Conservation (phyloP, 1,284 basidiomycete species). For the Leucoagaricus sp. region DNA sequence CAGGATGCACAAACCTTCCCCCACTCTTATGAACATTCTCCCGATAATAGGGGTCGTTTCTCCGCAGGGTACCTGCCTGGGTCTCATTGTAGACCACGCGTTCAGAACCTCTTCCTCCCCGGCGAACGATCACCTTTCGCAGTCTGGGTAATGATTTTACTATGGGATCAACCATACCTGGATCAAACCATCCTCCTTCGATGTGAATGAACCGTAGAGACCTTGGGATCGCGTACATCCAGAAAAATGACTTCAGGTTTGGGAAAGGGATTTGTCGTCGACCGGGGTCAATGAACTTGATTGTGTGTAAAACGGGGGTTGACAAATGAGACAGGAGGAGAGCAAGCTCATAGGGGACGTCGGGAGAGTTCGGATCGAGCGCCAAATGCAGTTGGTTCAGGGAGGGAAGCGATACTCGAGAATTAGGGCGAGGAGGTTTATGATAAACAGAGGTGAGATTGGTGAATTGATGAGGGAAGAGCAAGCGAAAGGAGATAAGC, state of each 20-base stretch:
- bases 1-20: slow-evolving; percentile 5
- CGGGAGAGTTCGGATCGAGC: slow-evolving; percentile 36
- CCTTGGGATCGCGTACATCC: slow-evolving; percentile 38
- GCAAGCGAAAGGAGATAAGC: slow-evolving; percentile 46
- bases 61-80: slow-evolving; percentile 4
- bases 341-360: slow-evolving; percentile 53
- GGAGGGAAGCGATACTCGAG: slow-evolving; percentile 32
- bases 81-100: slow-evolving; percentile 9
- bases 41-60: background rate
- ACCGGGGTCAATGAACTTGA: slow-evolving; percentile 44
- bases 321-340: slow-evolving; percentile 44
- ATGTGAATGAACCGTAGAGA: slow-evolving; percentile 38
- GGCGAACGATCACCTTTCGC: slow-evolving; percentile 28
- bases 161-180: slow-evolving; percentile 34
- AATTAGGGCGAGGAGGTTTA: slow-evolving; percentile 12
- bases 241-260: slow-evolving; percentile 43
- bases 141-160: slow-evolving; percentile 32
- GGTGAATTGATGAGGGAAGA: slow-evolving; percentile 30
- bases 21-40: background rate
- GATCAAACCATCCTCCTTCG: slow-evolving; percentile 46
- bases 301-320: slow-evolving; percentile 39
- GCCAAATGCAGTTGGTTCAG: slow-evolving; percentile 44
- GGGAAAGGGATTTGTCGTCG: slow-evolving; percentile 34
- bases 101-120: slow-evolving; percentile 24
- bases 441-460: slow-evolving; percentile 14